phyloP scores from a whole-genome alignment of 208 protist species.

The Vickermania spadyakhi region DNA sequence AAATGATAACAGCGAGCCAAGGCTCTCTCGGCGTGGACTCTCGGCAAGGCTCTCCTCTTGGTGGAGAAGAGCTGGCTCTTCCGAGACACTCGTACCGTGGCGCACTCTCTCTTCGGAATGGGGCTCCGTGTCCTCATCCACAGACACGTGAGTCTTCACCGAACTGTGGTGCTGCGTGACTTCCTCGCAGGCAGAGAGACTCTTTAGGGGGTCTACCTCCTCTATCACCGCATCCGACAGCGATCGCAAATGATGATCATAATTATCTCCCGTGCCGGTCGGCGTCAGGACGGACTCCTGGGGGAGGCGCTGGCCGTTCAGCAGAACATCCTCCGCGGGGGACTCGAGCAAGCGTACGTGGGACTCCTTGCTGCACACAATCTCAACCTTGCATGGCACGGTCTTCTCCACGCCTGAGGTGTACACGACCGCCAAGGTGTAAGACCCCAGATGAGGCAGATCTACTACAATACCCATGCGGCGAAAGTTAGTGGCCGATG shows the following conservation, averaged over 20 bases:
- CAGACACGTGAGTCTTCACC: neutral
- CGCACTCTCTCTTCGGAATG: neutral
- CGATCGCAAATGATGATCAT: neutral
- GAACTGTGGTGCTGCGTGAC: neutral
- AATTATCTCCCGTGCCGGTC: neutral
- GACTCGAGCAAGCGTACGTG: constrained; percentile 60
- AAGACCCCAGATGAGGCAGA: constrained; percentile 34
- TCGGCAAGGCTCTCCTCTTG: neutral
- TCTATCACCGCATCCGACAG: neutral
- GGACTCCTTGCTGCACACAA: constrained; percentile 49
- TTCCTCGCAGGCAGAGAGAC: neutral
- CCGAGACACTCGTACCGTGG: neutral
- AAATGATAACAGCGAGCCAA: constrained; percentile 16
- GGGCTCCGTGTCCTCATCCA: neutral
- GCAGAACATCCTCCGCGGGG: constrained; percentile 18
- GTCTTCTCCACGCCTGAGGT: constrained; percentile 18
- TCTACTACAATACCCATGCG: constrained; percentile 44
- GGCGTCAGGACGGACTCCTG: neutral
- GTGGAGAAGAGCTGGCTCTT: constrained; percentile 10
- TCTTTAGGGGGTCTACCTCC: neutral
- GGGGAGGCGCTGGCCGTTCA: neutral
- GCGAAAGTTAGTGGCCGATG: constrained; percentile 9
- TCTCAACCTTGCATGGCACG: constrained; percentile 48
- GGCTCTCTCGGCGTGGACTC: neutral
- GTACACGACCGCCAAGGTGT: constrained; percentile 55